These are phyloP conservation scores for Pseudogymnoascus sp. DNA, from an alignment of 2,329 filamentous ascomycete genomes.

Conservation along the genomic window DNA sequence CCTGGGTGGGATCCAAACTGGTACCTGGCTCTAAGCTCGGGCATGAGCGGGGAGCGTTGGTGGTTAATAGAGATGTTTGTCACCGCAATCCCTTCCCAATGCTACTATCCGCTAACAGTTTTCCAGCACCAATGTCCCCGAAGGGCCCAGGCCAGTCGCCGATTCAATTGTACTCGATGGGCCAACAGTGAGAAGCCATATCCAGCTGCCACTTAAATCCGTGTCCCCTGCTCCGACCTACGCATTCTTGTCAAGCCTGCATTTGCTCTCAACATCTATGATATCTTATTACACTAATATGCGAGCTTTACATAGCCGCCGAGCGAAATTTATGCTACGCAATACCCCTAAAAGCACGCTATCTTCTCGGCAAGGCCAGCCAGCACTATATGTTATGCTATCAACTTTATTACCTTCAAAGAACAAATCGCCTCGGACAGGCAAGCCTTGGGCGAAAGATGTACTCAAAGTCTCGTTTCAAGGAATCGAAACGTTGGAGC, in stretches of 20 bases:
- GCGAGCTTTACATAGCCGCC: slow-evolving; percentile 26
- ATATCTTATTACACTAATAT: slow-evolving; percentile 32
- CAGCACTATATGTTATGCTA: slow-evolving; percentile 23
- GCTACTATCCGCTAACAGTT: neutral
- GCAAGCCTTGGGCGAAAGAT: slow-evolving; percentile 47
- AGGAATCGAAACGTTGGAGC: slow-evolving; percentile 31
- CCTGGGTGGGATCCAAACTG: slow-evolving; percentile 63
- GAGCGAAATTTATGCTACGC: slow-evolving; percentile 22
- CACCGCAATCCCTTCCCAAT: neutral
- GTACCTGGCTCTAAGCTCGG: slow-evolving; percentile 63
- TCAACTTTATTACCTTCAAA: slow-evolving; percentile 24
- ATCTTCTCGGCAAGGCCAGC: slow-evolving; percentile 21
- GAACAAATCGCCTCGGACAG: slow-evolving; percentile 19
- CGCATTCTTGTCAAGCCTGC: slow-evolving; percentile 29
- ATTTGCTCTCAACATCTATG: slow-evolving; percentile 31
- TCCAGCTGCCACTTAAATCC: slow-evolving; percentile 24
- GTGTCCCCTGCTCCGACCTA: slow-evolving; percentile 25
- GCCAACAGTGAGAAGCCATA: slow-evolving; percentile 19
- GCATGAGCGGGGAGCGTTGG: slow-evolving; percentile 68
- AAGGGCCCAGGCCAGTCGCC: slow-evolving; percentile 8
- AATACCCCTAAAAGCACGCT: slow-evolving; percentile 22
- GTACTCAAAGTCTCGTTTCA: slow-evolving; percentile 49
- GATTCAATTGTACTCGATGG: slow-evolving; percentile 3
- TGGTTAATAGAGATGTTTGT: slow-evolving; percentile 54
- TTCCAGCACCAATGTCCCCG: slow-evolving; percentile 16